Percentiles rank a stretch among this genome's conserved stretches.
These are phyloP conservation scores for Boletus reticulatus DNA, from an alignment of 768 basidiomycete genomes.

Conservation along the genomic window DNA sequence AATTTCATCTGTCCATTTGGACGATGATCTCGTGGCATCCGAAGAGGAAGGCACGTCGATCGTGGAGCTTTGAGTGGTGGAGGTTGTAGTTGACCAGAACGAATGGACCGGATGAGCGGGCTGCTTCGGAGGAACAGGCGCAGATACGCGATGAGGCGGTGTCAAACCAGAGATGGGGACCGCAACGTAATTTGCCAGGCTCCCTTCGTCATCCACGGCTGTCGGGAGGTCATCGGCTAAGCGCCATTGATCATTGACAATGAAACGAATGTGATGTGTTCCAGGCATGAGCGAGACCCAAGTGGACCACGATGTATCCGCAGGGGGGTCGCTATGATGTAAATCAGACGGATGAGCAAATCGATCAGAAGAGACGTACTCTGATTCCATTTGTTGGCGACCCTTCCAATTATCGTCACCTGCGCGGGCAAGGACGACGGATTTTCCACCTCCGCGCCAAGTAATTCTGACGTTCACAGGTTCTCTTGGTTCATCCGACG, in stretches of 20 bases:
- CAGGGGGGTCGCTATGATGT: slow-evolving; percentile 27
- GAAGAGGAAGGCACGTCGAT: slow-evolving; percentile 25
- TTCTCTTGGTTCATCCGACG: slow-evolving; percentile 30
- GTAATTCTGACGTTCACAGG: slow-evolving; percentile 48
- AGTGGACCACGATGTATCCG: slow-evolving; percentile 36
- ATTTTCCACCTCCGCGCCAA: slow-evolving; percentile 64
- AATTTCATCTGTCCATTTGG: slow-evolving; percentile 74
- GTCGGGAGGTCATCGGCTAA: slow-evolving; percentile 77
- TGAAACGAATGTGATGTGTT: slow-evolving; percentile 91
- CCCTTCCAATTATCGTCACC: slow-evolving; percentile 79
- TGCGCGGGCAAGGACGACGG: slow-evolving; percentile 66
- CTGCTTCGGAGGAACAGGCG: slow-evolving; percentile 32
- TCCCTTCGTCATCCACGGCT: slow-evolving; percentile 92
- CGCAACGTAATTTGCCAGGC: slow-evolving; percentile 90
- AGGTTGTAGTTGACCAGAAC: slow-evolving; percentile 43
- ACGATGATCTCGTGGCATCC: slow-evolving; percentile 29
- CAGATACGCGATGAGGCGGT: slow-evolving; percentile 32
- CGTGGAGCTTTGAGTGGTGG: slow-evolving; percentile 32
- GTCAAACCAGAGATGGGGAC: slow-evolving; percentile 34
- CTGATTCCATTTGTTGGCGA: slow-evolving; percentile 58
- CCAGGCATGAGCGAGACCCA: slow-evolving; percentile 71
- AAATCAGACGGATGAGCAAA: slow-evolving; percentile 15
- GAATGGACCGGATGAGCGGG: slow-evolving; percentile 32
- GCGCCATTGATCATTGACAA: slow-evolving; percentile 88
- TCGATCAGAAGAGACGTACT: slow-evolving; percentile 42